Evolutionary conservation across 495 filamentous ascomycete species (phyloP), one percentile per base, ranked within the genome.

Genomic region (Darksidea phi): DNA sequence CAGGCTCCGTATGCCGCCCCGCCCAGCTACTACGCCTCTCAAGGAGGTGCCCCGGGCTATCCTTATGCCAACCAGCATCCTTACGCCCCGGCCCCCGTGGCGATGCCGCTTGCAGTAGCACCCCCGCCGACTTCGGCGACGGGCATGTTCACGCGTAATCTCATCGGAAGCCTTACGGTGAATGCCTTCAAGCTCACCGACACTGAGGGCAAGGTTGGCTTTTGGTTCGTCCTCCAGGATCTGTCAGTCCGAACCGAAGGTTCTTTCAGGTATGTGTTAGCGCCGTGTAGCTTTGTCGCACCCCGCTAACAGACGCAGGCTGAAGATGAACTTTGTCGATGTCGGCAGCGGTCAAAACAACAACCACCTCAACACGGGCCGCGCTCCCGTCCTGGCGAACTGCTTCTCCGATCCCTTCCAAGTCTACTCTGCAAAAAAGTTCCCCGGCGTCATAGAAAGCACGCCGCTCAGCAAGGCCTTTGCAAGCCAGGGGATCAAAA

Each of bases 191-290:
- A 88, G 48, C 79, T 98, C 52, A 86, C 83, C 0, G 91, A 98
- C 60, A 83, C 86, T 0, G 82, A 88, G 41, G 87, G 91, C 63
- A 88, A 91, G 71, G 86, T 90, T 57, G 91, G 91, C 10, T 91
- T 96, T 47, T 98, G 94, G 94, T 98, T 98, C 65, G 89, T 98
- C 61, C 78, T 97, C 41, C 94, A 97, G 73, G 94, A 98, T 78
- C 76, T 98, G 12, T 95, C 90, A 67, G 92, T 98, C 24, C 80
- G 94, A 47, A 96, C 91, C 7, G 94, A 98, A 72, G 94, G 94
- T 15, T 78, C 76, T 53, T 98, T 97, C 75, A 82, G 91, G 92
- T 95, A 82, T 63, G 82, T 67, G 8, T 47, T 10, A 34, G 48
- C 28, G 28, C 28, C 10, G 28, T 32, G 10, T 10, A 32, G 28